Evolutionary conservation across 176 grass and related monocot genomes (phyloP).

Genomic region (Eragrostis nindensis): DNA sequence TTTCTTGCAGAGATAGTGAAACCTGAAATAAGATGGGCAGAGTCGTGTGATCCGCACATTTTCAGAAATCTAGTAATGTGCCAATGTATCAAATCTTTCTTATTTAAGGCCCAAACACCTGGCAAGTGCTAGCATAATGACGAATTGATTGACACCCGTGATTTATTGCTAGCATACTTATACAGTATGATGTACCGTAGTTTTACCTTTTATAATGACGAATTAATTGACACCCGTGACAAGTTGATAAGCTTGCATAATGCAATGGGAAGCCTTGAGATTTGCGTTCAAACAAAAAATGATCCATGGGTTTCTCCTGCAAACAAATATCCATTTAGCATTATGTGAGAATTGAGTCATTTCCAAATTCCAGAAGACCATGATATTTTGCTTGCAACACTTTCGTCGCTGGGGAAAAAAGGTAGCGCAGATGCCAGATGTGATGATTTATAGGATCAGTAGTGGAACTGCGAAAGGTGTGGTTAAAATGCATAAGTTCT

Average conservation of each 20-base stretch:
- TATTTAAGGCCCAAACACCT: neutral
- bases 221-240: neutral
- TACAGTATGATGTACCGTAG: neutral
- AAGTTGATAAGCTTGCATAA: neutral
- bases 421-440: neutral
- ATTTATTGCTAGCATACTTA: neutral
- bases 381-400: neutral
- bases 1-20: too few species aligned
- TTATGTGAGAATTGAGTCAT: neutral
- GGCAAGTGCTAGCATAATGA: neutral
- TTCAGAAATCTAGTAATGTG: neutral
- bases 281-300: neutral
- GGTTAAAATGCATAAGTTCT: neutral
- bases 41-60: too few species aligned
- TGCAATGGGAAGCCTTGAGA: neutral
- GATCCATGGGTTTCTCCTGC: neutral
- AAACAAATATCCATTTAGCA: neutral
- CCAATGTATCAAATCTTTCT: neutral
- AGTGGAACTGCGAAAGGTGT: neutral
- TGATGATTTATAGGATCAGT: neutral
- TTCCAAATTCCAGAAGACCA: conserved; percentile 6
- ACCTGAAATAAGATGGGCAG: neutral
- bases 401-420: neutral
- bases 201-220: conserved; percentile 11
- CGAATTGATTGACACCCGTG: too few species aligned